A percentile compares a stretch with the other conserved stretches of the same genome.
These are phyloP conservation scores for Eutrema salsugineum DNA, from an alignment of 441 rosid species.

Conservation along the genomic window DNA sequence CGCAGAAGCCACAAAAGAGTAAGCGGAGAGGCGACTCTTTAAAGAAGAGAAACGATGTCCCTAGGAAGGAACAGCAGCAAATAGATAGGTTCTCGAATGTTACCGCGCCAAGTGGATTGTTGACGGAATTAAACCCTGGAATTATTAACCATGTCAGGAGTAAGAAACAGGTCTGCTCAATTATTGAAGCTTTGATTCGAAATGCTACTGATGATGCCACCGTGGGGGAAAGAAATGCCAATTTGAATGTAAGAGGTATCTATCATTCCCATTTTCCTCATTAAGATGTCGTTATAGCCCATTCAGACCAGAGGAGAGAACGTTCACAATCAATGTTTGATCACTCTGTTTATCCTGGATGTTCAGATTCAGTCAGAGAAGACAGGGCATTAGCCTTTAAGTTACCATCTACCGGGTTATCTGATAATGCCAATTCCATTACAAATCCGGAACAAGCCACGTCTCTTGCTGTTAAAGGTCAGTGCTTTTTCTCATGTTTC, in stretches of 20 bases:
- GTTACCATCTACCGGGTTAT: slow-evolving; percentile 44
- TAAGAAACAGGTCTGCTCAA: slow-evolving; percentile 83
- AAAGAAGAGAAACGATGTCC: slow-evolving; percentile 71
- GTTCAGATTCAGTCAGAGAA: slow-evolving; percentile 36
- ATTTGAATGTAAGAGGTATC: slow-evolving; percentile 34
- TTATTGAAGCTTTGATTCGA: slow-evolving; percentile 77
- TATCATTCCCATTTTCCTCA: slow-evolving; percentile 30
- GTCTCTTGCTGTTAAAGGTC: slow-evolving; percentile 71
- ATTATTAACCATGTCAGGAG: slow-evolving; percentile 88
- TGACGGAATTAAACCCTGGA: slow-evolving; percentile 85
- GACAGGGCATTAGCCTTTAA: slow-evolving; percentile 42
- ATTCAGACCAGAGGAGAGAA: slow-evolving; percentile 5
- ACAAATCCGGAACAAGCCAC: slow-evolving; percentile 46
- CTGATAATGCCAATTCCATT: slow-evolving; percentile 40
- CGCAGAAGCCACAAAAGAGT: slow-evolving; percentile 69
- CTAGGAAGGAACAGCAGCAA: slow-evolving; percentile 57
- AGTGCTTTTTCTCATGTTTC: slow-evolving; percentile 19
- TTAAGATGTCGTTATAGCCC: slow-evolving; percentile 30
- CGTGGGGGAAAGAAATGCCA: slow-evolving; percentile 30
- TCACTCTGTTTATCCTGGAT: slow-evolving; percentile 28
- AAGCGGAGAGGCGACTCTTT: slow-evolving; percentile 51
- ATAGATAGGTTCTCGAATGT: slow-evolving; percentile 74
- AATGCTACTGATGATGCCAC: slow-evolving; percentile 37
- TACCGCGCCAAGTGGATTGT: slow-evolving; percentile 89
- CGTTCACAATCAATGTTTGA: background rate